Evolutionary conservation across 2,329 filamentous ascomycete genomes (phyloP), one percentile per base, ranked within the genome.

Genomic region (Ophidiomyces ophidiicola): DNA sequence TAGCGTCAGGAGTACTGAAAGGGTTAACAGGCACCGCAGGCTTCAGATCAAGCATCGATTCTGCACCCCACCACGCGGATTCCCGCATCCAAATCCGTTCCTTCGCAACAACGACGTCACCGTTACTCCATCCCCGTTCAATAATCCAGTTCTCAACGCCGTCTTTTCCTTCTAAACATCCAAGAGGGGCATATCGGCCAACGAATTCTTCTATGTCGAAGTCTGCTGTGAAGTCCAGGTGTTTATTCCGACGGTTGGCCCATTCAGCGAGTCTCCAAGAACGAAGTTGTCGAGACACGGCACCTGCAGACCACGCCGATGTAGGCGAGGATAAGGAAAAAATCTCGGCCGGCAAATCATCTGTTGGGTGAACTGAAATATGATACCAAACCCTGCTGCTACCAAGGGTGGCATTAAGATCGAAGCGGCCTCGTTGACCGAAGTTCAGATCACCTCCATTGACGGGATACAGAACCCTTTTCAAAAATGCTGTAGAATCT

Each of bases 31-130:
- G 56, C 15, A 60, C 56, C 20, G 76, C 67, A 1, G 79, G 76
- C 60, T 90, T 88, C 51, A 92, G 69, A 53, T 98, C 90, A 19
- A 96, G 77, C 82, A 94, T 93, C 45, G 76, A 83, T 63, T 98
- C 90, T 4, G 87, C 88, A 61, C 96, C 88, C 88, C 88, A 96
- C 88, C 90, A 98, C 2, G 87, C 82, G 42, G 68, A 72, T 61
- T 98, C 90, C 35, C 88, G 76, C 68, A 96, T 87, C 90, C 90
- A 98, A 29, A 98, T 78, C 21, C 90, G 82, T 59, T 96, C 86
- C 42, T 78, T 79, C 40, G 90, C 90, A 21, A 96, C 70, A 4
- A 94, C 77, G 1, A 96, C 86, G 62, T 96, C 90, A 26, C 90
- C 90, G 50, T 98, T 98, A 63, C 85, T 94, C 90, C 90, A 98